Evolutionary conservation across 192 early-diverging fungal genomes (phyloP).

Genomic region (Haplosporangium gracile): DNA sequence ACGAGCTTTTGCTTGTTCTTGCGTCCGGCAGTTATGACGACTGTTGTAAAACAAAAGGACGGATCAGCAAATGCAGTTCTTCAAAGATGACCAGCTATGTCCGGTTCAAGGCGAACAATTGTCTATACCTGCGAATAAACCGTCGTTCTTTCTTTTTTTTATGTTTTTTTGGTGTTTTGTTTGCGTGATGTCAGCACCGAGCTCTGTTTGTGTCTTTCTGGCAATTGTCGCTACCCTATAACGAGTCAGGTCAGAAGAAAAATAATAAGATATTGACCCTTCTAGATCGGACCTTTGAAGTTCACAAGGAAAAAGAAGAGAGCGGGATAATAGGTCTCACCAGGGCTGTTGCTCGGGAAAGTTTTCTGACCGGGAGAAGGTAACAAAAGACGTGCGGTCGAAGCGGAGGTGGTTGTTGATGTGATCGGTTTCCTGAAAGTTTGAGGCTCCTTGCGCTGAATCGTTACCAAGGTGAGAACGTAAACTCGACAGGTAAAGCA

Average conservation of each 20-base stretch:
- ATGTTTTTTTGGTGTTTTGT: neutral
- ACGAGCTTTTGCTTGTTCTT: constrained; percentile 3
- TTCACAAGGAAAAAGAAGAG: constrained; percentile 3
- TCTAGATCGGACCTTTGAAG: constrained; percentile 1
- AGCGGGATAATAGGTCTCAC: constrained; percentile 2
- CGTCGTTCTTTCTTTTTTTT: neutral
- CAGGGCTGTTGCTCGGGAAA: constrained; percentile 10
- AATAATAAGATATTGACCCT: constrained; percentile 5
- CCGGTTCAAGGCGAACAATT: constrained; percentile 5
- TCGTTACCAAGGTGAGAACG: neutral
- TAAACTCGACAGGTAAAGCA: neutral
- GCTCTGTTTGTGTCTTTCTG: constrained; percentile 1
- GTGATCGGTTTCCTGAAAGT: neutral
- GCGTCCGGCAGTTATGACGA: neutral
- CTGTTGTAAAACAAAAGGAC: constrained; percentile 11
- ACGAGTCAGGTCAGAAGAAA: constrained; percentile 13
- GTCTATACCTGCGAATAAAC: constrained; percentile 8
- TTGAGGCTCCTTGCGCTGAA: constrained; percentile 11
- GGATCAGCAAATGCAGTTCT: constrained; percentile 1
- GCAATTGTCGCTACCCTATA: neutral
- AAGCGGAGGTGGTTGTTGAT: neutral
- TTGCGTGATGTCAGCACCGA: neutral
- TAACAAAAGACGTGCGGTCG: constrained; percentile 5
- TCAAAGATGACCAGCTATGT: neutral
- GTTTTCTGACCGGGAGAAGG: neutral